Conservation (phyloP, 2,329 filamentous ascomycete species). For the Penicillium freii region DNA sequence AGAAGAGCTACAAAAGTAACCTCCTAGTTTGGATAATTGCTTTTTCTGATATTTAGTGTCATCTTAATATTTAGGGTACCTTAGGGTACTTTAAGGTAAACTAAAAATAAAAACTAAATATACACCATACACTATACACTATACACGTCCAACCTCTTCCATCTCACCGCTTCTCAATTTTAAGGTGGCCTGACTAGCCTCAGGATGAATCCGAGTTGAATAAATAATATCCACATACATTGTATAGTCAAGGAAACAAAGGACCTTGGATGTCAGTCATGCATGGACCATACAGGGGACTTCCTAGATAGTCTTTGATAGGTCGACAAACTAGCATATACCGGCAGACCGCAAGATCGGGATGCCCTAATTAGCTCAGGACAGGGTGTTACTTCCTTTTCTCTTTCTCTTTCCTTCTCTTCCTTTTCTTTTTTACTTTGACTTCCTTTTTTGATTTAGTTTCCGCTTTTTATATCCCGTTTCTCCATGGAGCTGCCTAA, state of each 20-base stretch:
- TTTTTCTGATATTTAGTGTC: background rate
- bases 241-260: background rate
- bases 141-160: background rate
- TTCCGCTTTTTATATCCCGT: too few species aligned
- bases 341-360: constrained; percentile 2
- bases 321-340: background rate
- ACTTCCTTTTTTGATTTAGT: background rate
- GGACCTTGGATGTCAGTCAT: background rate
- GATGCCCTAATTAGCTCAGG: background rate
- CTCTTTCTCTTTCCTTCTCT: background rate
- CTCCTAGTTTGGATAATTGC: background rate
- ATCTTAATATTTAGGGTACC: background rate
- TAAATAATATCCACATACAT: background rate
- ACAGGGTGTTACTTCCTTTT: background rate
- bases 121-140: too few species aligned
- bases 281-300: background rate
- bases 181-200: background rate
- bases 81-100: background rate
- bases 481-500: background rate
- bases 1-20: too few species aligned
- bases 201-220: background rate
- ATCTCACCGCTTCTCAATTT: background rate
- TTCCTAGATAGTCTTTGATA: background rate
- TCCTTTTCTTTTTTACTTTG: background rate
- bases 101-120: background rate